Conservation (phyloP, 768 basidiomycete genomes). For the Collybia mongolica region DNA sequence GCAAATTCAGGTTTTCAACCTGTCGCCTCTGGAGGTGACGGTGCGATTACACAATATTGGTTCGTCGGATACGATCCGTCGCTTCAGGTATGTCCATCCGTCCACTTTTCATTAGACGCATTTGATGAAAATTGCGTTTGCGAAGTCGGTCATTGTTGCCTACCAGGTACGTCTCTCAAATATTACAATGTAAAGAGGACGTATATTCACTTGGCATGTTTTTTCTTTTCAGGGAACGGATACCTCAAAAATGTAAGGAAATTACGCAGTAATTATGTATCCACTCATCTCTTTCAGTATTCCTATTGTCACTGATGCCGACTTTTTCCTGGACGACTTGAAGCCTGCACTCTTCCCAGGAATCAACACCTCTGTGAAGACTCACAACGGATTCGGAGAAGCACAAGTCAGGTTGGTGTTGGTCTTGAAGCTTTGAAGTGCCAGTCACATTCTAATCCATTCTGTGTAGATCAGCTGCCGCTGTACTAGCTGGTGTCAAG, state of each 20-base stretch:
- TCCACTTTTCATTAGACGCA: neutral
- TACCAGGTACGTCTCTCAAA: conserved; percentile 3
- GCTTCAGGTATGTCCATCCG: conserved; percentile 14
- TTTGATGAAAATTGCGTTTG: neutral
- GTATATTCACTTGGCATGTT: neutral
- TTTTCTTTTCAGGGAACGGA: conserved; percentile 22
- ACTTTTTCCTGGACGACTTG: conserved; percentile 14
- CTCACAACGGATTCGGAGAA: conserved; percentile 18
- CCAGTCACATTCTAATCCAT: neutral
- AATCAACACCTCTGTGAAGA: conserved; percentile 12
- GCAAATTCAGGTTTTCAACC: conserved; percentile 45
- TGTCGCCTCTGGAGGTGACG: conserved; percentile 48
- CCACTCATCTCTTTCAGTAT: neutral
- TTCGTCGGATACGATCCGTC: conserved; percentile 39
- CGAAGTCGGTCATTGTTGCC: conserved; percentile 2
- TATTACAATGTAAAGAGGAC: neutral
- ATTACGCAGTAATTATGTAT: neutral
- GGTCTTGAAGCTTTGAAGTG: neutral
- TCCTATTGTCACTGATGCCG: conserved; percentile 13
- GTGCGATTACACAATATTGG: conserved; percentile 39
- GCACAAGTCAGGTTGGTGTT: conserved; percentile 2
- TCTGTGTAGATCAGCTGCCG: conserved; percentile 16
- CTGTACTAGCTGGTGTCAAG: conserved; percentile 22
- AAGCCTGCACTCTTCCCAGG: conserved; percentile 20
- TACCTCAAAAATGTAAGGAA: conserved; percentile 17